A percentile compares a stretch with the other conserved stretches of the same genome.
phyloP scores from a whole-genome alignment of 306 rosid genomes.

The Ziziphus jujuba region DNA sequence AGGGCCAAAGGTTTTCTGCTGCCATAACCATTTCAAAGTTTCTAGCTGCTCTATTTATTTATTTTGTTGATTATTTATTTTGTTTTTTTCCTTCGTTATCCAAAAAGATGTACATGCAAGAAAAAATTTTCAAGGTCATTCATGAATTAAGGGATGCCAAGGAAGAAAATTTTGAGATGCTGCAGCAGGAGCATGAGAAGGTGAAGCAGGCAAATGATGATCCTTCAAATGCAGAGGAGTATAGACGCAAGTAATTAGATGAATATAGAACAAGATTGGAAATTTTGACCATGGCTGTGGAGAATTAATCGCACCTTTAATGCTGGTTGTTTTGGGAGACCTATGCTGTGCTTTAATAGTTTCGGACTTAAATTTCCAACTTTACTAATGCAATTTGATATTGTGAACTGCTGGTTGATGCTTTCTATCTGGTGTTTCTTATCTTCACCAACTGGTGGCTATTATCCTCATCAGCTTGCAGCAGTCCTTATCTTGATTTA shows the following conservation, averaged over 20 bases:
- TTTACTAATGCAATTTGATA: not conserved
- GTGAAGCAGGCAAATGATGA: slow-evolving; percentile 45
- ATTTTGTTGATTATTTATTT: slow-evolving; percentile 2
- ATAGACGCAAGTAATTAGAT: slow-evolving; percentile 42
- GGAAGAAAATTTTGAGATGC: slow-evolving; percentile 71
- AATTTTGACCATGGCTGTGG: not conserved
- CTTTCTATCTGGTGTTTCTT: too few species aligned
- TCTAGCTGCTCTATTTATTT: too few species aligned
- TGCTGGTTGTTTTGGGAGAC: not conserved
- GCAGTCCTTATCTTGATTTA: too few species aligned
- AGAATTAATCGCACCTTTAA: not conserved
- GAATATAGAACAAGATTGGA: not conserved
- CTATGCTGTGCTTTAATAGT: not conserved
- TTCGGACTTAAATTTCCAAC: not conserved
- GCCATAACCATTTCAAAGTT: not conserved
- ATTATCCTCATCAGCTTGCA: too few species aligned
- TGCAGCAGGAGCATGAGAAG: slow-evolving; percentile 79
- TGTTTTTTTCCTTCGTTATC: slow-evolving; percentile 1
- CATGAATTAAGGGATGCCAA: slow-evolving; percentile 50
- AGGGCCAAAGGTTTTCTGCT: not conserved
- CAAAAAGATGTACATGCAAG: slow-evolving; percentile 69
- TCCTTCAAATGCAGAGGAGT: slow-evolving; percentile 45
- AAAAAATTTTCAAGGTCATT: slow-evolving; percentile 52
- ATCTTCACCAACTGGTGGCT: too few species aligned
- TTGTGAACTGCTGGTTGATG: too few species aligned